Evolutionary conservation across 805 yeast species (phyloP).

Genomic region (Ogataea dorogensis): DNA sequence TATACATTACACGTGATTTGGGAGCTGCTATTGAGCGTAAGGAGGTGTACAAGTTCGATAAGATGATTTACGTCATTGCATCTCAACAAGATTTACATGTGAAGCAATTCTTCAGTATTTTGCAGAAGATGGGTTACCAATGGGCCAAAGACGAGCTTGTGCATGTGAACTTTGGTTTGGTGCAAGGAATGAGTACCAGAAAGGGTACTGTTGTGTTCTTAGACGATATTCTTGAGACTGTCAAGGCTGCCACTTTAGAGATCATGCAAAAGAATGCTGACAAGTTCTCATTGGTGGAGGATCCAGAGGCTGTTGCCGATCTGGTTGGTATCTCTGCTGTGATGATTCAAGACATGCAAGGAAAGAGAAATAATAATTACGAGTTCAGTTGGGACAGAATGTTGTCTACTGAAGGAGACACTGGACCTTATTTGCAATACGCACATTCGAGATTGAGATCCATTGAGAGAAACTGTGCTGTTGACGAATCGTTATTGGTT

Average conservation of each 20-base stretch:
- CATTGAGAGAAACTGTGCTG: conserved; percentile 79
- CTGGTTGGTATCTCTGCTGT: conserved; percentile 95
- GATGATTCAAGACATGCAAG: conserved; percentile 98
- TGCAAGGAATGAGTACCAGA: conserved; percentile 97
- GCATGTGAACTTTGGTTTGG: conserved; percentile 97
- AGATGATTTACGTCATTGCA: conserved; percentile 95
- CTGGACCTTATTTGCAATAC: conserved; percentile 97
- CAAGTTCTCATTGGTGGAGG: conserved; percentile 88
- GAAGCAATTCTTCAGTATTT: conserved; percentile 90
- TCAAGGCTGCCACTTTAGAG: conserved; percentile 91
- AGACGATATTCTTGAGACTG: conserved; percentile 89
- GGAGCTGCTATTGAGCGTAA: conserved; percentile 95
- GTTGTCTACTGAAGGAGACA: conserved; percentile 98
- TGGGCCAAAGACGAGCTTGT: conserved; percentile 71
- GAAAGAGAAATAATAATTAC: conserved; percentile 94
- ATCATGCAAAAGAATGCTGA: conserved; percentile 91
- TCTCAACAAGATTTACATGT: conserved; percentile 93
- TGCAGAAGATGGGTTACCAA: conserved; percentile 83
- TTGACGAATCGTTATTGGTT: conserved; percentile 34
- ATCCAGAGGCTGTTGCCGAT: conserved; percentile 95
- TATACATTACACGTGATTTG: conserved; percentile 92
- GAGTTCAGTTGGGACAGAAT: conserved; percentile 97
- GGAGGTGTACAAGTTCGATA: conserved; percentile 80
- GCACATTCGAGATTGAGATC: conserved; percentile 97
- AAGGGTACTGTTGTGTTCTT: conserved; percentile 98